A percentile compares a stretch with the other conserved stretches of the same genome.
These are phyloP conservation scores for Elaeagnus macrophylla DNA, from an alignment of 306 rosid genomes.

Conservation along the genomic window DNA sequence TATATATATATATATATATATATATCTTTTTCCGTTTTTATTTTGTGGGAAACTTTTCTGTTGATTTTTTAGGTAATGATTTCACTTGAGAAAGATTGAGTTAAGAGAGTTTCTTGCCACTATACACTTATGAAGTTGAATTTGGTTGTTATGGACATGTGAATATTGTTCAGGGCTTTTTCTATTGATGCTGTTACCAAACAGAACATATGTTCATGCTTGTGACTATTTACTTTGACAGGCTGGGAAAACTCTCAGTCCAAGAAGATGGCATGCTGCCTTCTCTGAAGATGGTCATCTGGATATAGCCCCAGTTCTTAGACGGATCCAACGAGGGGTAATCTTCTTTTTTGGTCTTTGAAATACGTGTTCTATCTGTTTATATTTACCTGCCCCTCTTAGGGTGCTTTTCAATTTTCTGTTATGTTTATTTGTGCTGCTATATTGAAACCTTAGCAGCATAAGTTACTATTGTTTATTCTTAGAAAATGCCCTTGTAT, in stretches of 20 bases:
- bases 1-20: too few species aligned
- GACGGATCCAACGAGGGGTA: slow-evolving; percentile 95
- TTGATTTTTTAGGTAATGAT: not conserved
- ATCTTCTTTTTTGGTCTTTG: not conserved
- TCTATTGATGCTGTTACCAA: not conserved
- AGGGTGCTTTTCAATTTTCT: too few species aligned
- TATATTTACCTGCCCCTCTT: not conserved
- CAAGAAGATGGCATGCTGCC: slow-evolving; percentile 82
- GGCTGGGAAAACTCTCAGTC: slow-evolving; percentile 91
- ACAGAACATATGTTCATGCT: too few species aligned
- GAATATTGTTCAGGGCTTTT: slow-evolving; percentile 6
- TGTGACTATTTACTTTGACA: slow-evolving; percentile 29
- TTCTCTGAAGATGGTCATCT: slow-evolving; percentile 73
- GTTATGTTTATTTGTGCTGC: too few species aligned
- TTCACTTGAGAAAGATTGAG: not conserved
- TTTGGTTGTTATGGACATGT: not conserved
- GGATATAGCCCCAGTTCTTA: slow-evolving; percentile 73
- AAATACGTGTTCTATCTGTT: not conserved
- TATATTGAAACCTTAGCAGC: not conserved
- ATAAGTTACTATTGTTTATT: not conserved
- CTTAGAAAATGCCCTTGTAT: not conserved
- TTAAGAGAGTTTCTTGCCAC: not conserved
- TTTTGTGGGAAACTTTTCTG: not conserved
- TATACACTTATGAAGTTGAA: slow-evolving; percentile 1
- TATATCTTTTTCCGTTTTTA: slow-evolving; percentile 1